Percentiles rank a stretch among this genome's conserved stretches.
Conservation (phyloP, 495 filamentous ascomycete species). For the Tuber aestivum region DNA sequence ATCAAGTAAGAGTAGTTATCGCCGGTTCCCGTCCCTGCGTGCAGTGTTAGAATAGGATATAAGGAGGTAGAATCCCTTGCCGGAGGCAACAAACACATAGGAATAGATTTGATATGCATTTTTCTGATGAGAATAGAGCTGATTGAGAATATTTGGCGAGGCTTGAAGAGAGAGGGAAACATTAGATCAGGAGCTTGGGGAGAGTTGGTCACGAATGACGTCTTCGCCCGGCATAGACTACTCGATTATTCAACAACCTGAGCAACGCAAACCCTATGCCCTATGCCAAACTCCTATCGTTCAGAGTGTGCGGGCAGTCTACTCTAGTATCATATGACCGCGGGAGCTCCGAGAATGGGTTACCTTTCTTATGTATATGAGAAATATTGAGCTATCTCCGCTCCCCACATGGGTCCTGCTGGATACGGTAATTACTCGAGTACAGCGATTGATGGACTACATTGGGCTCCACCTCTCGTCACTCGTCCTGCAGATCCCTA, state of each 20-base stretch:
- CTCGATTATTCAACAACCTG: not conserved
- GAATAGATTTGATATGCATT: slow-evolving; percentile 97
- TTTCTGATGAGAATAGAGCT: slow-evolving; percentile 41
- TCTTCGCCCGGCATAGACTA: not conserved
- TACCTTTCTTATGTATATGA: not conserved
- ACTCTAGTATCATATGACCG: not conserved
- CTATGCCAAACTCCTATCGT: not conserved
- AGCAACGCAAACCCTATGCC: not conserved
- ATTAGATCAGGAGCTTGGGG: slow-evolving; percentile 8
- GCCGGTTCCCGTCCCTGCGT: slow-evolving; percentile 72
- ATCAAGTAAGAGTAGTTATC: slow-evolving; percentile 98
- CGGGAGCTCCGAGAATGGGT: not conserved
- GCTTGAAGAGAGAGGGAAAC: slow-evolving; percentile 13
- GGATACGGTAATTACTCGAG: too few relatives aligned
- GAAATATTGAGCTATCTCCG: too few relatives aligned
- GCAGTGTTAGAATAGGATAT: slow-evolving; percentile 12
- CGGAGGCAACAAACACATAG: slow-evolving; percentile 73
- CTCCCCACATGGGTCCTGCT: too few relatives aligned
- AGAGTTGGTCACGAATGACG: not conserved
- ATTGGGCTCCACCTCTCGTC: too few relatives aligned
- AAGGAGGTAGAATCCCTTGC: not conserved
- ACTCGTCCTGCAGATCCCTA: too few relatives aligned
- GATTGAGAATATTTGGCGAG: not conserved
- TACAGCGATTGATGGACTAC: too few relatives aligned
- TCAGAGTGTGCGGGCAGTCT: too few relatives aligned